Evolutionary conservation across 2,329 filamentous ascomycete genomes (phyloP), one percentile per base, ranked within the genome.

Genomic region (Lecanicillium sp.): DNA sequence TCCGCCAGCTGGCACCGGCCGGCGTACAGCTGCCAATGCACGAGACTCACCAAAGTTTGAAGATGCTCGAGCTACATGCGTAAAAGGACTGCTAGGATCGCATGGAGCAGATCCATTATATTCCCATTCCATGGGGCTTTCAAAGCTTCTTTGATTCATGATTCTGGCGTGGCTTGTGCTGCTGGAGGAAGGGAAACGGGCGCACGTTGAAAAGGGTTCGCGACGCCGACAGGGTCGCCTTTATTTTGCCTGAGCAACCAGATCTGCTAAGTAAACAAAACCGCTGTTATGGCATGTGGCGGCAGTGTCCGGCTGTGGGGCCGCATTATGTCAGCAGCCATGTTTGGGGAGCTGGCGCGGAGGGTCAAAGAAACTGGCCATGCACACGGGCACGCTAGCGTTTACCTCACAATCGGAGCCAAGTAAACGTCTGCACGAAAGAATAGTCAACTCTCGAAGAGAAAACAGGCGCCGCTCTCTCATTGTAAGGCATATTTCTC

Each of bases 91-190:
- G 9, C 73, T 75, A 14, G 68, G 68, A 57, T 81, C 78, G 43
- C 76, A 57, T 14, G 75, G 75, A 2, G 70, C 75, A 34, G 63
- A 57, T 44, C 65, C 67, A 49, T 80, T 70, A 55, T 77, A 81
- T 53, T 81, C 74, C 73, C 74, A 82, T 50, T 81, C 78, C 78
- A 82, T 82, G 45, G 65, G 75, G 44, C 73, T 65, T 57, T 80
- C 76, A 46, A 65, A 71, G 2, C 70, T 75, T 50, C 78, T 65
- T 47, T 66, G 65, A 38, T 75, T 67, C 67, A 74, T 78, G 48
- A 38, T 46, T 38, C 17, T 34, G 16, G 8, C 12, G 29, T 16
- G 15, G 29, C 29, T 25, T n/a, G 29, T 30, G 29, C 29, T 30
- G 15, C 14, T 30, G 29, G 13, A 5, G 29, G 13, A 30, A 30